Evolutionary conservation across 169 alveolate genomes (phyloP), one percentile per base, ranked within the genome.

Genomic region (Cryptosporidium sp.): DNA sequence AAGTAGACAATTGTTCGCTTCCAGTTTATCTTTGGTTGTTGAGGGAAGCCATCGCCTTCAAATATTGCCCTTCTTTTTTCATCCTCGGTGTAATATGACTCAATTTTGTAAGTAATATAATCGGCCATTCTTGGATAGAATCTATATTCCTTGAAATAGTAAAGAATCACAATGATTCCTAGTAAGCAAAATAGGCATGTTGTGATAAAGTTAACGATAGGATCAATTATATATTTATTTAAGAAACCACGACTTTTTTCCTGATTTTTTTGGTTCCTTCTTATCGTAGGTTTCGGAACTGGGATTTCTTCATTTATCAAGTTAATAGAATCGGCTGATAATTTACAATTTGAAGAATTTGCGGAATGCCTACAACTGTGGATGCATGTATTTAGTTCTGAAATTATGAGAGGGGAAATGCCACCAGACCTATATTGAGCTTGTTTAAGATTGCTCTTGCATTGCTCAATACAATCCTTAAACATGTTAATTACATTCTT

Each of bases 31-130:
- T 23, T 80, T 26, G 89, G 89, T 8, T 80, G 73, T 48, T 80
- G 89, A 26, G 89, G 89, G 75, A 80, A 80, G 9, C 75, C 52
- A 31, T 80, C 75, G 1, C 89, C 89, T 31, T 80, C 89, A 48
- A 80, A 80, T 18, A 80, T 80, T 59, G 89, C 89, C 6, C 89
- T 80, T 80, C 89, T 80, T 43, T 59, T 80, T 65, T 80, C 89
- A 16, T 80, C 89, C 45, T 80, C 89, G 10, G 89, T 80, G 67
- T 80, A 80, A 62, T 61, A 80, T 23, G 89, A 61, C 65, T 80
- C 89, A 45, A 80, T 80, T 26, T 26, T 80, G 33, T 35, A 62
- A 8, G 89, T 80, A 5, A 80, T 62, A 16, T 59, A 41, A 43
- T 80, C 89, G 18, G 89, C 89, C 23, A 65, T 41, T 67, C 45